These are phyloP conservation scores for Salix purpurea DNA, from an alignment of 345 rosid species.

Conservation along the genomic window DNA sequence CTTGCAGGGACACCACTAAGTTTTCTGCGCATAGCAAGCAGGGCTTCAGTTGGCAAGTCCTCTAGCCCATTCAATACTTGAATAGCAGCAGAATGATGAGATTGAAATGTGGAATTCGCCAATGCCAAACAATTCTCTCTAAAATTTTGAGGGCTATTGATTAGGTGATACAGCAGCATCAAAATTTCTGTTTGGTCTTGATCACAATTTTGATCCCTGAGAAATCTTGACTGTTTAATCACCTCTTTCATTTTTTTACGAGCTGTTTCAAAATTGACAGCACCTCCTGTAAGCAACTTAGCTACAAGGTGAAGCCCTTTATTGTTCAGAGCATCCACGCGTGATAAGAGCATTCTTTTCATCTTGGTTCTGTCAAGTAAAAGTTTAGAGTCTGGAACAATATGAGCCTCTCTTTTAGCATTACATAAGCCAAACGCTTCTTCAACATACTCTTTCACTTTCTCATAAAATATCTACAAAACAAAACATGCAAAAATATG, in stretches of 20 bases:
- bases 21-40: constrained; percentile 68
- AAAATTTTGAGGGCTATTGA: constrained; percentile 44
- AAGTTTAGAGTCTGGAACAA: constrained; percentile 15
- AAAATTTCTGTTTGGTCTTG: constrained; percentile 21
- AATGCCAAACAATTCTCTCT: constrained; percentile 25
- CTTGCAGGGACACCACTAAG: constrained; percentile 41
- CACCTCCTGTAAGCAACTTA: constrained; percentile 43
- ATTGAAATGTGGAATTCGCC: constrained; percentile 29
- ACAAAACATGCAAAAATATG: constrained; percentile 2
- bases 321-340: constrained; percentile 53
- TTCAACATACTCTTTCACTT: constrained; percentile 47
- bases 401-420: constrained; percentile 20
- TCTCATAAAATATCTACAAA: constrained; percentile 62
- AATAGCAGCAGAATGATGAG: constrained; percentile 37
- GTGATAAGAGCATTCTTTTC: constrained; percentile 31
- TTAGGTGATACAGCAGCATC: constrained; percentile 41
- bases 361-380: constrained; percentile 26
- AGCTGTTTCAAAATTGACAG: constrained; percentile 47
- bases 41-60: constrained; percentile 43
- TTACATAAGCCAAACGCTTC: constrained; percentile 50
- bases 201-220: constrained; percentile 17
- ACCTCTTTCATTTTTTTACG: constrained; percentile 49
- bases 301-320: constrained; percentile 59
- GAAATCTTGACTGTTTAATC: constrained; percentile 40
- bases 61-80: constrained; percentile 49